A percentile compares a stretch with the other conserved stretches of the same genome.
These are phyloP conservation scores for Gracilaria caudata DNA, from an alignment of 23 red algal species.

Conservation along the genomic window DNA sequence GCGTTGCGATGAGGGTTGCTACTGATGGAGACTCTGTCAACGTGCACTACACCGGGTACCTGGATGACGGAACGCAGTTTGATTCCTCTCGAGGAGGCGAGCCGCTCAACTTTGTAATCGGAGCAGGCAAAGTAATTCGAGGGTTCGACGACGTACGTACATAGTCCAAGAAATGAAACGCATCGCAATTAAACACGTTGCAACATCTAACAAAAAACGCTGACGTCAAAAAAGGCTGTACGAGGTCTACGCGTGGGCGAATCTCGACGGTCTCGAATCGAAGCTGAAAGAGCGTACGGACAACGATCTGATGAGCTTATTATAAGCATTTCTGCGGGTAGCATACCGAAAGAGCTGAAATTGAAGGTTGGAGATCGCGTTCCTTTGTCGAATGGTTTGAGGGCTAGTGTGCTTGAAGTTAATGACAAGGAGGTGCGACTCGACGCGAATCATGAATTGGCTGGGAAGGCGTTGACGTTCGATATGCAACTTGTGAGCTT, in stretches of 20 bases:
- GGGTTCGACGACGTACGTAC: constrained; percentile 76
- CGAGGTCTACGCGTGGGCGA: constrained; percentile 62
- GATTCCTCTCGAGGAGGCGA: constrained; percentile 67
- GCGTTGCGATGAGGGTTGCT: constrained; percentile 39
- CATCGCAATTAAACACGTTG: neutral
- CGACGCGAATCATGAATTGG: constrained; percentile 78
- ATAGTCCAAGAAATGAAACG: neutral
- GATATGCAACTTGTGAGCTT: constrained; percentile 78
- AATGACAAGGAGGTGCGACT: constrained; percentile 42
- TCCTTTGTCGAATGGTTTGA: constrained; percentile 60
- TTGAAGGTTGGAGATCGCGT: constrained; percentile 51
- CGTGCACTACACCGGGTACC: constrained; percentile 72
- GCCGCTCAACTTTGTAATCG: constrained; percentile 78
- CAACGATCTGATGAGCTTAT: constrained; percentile 54
- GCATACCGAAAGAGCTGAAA: constrained; percentile 38
- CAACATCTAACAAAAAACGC: constrained; percentile 1
- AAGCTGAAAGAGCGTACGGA: constrained; percentile 58
- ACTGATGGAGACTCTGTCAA: constrained; percentile 72
- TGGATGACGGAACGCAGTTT: constrained; percentile 80
- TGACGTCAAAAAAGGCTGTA: constrained; percentile 28
- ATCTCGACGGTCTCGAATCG: constrained; percentile 39
- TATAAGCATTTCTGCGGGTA: constrained; percentile 16
- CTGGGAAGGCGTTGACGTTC: constrained; percentile 74
- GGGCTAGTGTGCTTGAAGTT: constrained; percentile 38
- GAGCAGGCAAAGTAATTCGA: constrained; percentile 61